These are phyloP conservation scores for Cinnamomum micranthum DNA, from an alignment of 164 flowering plant species.

Conservation along the genomic window DNA sequence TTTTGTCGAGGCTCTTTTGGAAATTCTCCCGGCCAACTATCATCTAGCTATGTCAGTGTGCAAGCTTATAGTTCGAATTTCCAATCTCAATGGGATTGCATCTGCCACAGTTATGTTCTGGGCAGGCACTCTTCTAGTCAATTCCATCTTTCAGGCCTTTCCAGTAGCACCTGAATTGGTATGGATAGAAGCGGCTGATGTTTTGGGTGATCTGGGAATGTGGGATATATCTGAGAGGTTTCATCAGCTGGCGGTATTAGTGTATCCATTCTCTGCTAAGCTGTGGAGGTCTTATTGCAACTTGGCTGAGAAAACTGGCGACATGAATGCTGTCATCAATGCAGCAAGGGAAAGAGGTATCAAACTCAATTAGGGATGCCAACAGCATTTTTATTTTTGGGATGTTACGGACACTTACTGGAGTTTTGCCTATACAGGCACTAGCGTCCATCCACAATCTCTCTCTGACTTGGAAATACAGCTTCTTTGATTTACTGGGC, in stretches of 20 bases:
- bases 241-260: slow-evolving; percentile 46
- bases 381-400: neutral
- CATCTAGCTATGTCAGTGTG: slow-evolving; percentile 50
- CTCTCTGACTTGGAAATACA: neutral
- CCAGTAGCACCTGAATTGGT: slow-evolving; percentile 69
- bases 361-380: slow-evolving; percentile 14
- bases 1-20: slow-evolving; percentile 66
- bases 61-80: slow-evolving; percentile 27
- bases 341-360: slow-evolving; percentile 62
- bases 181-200: slow-evolving; percentile 63
- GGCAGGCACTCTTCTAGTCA: slow-evolving; percentile 60
- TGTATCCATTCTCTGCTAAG: slow-evolving; percentile 65
- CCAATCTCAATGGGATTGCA: slow-evolving; percentile 8
- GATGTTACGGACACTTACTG: neutral
- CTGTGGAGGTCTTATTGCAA: slow-evolving; percentile 59
- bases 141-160: slow-evolving; percentile 48
- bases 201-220: slow-evolving; percentile 34
- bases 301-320: slow-evolving; percentile 23
- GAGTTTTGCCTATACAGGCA: neutral
- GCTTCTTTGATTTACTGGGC: neutral
- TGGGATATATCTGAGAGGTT: slow-evolving; percentile 45
- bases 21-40: slow-evolving; percentile 58
- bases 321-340: slow-evolving; percentile 23
- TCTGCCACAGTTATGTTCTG: slow-evolving; percentile 49
- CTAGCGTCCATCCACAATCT: neutral